Percentiles rank a stretch among this genome's conserved stretches.
phyloP scores from a whole-genome alignment of 2,329 filamentous ascomycete species.

The Rasamsonia emersonii region DNA sequence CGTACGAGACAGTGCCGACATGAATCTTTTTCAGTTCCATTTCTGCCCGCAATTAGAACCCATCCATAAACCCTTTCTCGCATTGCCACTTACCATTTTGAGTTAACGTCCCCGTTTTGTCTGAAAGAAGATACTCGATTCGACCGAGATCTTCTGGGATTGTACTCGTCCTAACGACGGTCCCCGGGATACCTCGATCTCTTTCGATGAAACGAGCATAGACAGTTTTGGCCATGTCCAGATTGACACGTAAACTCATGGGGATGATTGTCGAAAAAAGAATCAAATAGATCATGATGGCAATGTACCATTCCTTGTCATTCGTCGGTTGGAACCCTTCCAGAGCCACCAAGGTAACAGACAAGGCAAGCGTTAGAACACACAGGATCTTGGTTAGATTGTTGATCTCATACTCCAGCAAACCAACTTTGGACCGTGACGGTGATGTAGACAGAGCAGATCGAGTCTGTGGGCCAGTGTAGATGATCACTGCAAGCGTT shows the following conservation, averaged over 20 bases:
- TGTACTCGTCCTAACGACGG: slow-evolving; percentile 90
- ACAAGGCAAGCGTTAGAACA: slow-evolving; percentile 74
- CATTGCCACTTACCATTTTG: slow-evolving; percentile 58
- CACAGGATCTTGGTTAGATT: slow-evolving; percentile 94
- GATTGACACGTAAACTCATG: slow-evolving; percentile 89
- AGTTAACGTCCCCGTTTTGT: slow-evolving; percentile 96
- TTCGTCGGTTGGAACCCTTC: slow-evolving; percentile 61
- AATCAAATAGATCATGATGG: slow-evolving; percentile 96
- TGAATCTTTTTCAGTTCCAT: slow-evolving; percentile 99
- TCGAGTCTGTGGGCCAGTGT: slow-evolving; percentile 88
- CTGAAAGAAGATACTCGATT: slow-evolving; percentile 91
- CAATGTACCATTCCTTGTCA: slow-evolving; percentile 71
- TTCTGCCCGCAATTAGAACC: too few relatives aligned
- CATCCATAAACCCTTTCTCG: too few relatives aligned
- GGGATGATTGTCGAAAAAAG: slow-evolving; percentile 99
- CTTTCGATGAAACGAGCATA: slow-evolving; percentile 94
- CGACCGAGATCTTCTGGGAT: slow-evolving; percentile 94
- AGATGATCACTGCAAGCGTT: slow-evolving; percentile 82
- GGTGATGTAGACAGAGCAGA: slow-evolving; percentile 88
- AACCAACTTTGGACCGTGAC: slow-evolving; percentile 85
- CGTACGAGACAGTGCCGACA: slow-evolving; percentile 94
- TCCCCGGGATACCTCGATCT: slow-evolving; percentile 80
- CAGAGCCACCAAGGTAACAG: slow-evolving; percentile 77
- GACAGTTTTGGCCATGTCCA: slow-evolving; percentile 93
- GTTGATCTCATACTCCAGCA: slow-evolving; percentile 95